Evolutionary conservation across 352 stramenopile genomes (phyloP).

Genomic region (Saprolegnia parasitica): DNA sequence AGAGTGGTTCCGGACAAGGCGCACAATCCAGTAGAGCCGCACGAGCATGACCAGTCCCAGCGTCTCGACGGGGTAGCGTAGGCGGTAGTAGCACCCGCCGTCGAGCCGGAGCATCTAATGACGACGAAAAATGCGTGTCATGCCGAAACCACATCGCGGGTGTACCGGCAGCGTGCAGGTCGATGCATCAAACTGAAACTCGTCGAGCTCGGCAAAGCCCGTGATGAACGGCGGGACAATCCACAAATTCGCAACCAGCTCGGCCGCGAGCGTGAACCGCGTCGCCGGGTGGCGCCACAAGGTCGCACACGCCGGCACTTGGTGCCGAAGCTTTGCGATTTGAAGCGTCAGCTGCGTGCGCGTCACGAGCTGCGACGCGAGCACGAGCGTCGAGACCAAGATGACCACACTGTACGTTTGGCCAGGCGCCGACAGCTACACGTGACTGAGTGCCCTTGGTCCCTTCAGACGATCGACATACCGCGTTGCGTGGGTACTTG

Average conservation of each 20-base stretch:
- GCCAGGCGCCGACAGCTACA: slow-evolving; percentile 18
- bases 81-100: slow-evolving; percentile 15
- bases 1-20: slow-evolving; percentile 28
- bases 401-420: slow-evolving; percentile 26
- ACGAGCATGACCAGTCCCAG: slow-evolving; percentile 22
- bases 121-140: neutral
- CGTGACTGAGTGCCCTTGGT: neutral
- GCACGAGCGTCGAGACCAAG: slow-evolving; percentile 18
- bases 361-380: slow-evolving; percentile 5
- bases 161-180: slow-evolving; percentile 13
- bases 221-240: slow-evolving; percentile 26
- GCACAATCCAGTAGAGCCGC: slow-evolving; percentile 29
- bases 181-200: slow-evolving; percentile 14
- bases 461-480: neutral
- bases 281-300: slow-evolving; percentile 24
- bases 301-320: slow-evolving; percentile 4
- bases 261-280: neutral
- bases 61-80: slow-evolving; percentile 24
- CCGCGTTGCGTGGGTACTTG: slow-evolving; percentile 16
- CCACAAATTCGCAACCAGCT: slow-evolving; percentile 19
- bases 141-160: neutral
- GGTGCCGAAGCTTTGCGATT: slow-evolving; percentile 24
- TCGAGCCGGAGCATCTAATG: slow-evolving; percentile 5
- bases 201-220: slow-evolving; percentile 4
- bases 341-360: slow-evolving; percentile 14